Evolutionary conservation across 345 rosid genomes (phyloP).

Genomic region (Moricandia arvensis): DNA sequence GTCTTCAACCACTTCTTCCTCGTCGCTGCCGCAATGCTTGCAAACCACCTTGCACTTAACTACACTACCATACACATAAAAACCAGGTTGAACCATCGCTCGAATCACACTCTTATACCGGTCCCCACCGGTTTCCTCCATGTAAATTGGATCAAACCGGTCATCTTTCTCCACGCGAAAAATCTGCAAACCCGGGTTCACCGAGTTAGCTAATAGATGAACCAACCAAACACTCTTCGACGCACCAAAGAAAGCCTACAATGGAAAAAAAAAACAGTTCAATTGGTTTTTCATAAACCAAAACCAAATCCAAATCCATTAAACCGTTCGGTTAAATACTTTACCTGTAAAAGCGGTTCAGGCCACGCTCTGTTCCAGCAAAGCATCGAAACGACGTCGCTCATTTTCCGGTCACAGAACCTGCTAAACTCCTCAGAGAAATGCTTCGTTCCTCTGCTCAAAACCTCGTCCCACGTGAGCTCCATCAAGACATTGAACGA

Average conservation of each 20-base stretch:
- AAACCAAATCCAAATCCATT: no score
- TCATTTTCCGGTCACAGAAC: conserved; percentile 91
- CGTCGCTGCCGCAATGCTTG: conserved; percentile 51
- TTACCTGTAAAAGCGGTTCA: conserved; percentile 71
- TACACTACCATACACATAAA: conserved; percentile 73
- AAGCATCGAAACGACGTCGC: conserved; percentile 76
- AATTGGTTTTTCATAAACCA: neutral
- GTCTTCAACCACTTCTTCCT: conserved; percentile 24
- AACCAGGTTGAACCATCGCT: conserved; percentile 89
- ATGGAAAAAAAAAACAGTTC: neutral
- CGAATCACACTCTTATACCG: conserved; percentile 59
- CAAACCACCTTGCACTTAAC: conserved; percentile 91
- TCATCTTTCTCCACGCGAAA: conserved; percentile 67
- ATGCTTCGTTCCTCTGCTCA: conserved; percentile 79
- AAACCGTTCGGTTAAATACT: neutral
- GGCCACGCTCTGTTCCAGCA: conserved; percentile 91
- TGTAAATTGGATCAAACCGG: conserved; percentile 67
- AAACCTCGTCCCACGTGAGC: conserved; percentile 86
- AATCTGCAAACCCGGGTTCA: conserved; percentile 75
- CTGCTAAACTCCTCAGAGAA: conserved; percentile 85
- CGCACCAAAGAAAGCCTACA: conserved; percentile 81
- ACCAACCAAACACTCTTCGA: conserved; percentile 86
- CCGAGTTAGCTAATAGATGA: conserved; percentile 87
- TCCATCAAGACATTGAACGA: conserved; percentile 56
- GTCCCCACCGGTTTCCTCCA: conserved; percentile 80